phyloP scores from a whole-genome alignment of 352 stramenopile genomes.

The Phytophthora rubi region DNA sequence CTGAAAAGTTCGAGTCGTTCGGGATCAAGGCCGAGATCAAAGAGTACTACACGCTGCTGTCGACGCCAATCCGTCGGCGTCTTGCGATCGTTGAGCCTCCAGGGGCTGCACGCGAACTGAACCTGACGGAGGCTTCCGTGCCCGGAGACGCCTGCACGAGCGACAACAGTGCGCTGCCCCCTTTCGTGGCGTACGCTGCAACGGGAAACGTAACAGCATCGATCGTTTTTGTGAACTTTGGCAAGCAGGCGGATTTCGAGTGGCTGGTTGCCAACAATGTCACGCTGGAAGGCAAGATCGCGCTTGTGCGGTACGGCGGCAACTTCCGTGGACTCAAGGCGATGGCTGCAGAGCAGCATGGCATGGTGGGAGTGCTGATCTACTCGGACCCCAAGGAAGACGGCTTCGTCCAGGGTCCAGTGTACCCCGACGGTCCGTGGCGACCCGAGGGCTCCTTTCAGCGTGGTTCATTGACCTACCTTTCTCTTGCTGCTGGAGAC shows the following conservation, averaged over 20 bases:
- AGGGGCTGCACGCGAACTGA: constrained; percentile 30
- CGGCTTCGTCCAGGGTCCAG: constrained; percentile 57
- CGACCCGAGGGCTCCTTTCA: constrained; percentile 61
- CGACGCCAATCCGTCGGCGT: constrained; percentile 51
- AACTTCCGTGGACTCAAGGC: constrained; percentile 67
- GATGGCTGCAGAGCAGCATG: constrained; percentile 66
- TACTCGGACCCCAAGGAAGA: constrained; percentile 82
- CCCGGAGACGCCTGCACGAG: constrained; percentile 67
- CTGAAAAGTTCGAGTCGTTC: constrained; percentile 31
- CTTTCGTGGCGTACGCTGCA: constrained; percentile 83
- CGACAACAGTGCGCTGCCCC: constrained; percentile 57
- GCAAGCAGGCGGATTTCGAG: constrained; percentile 73
- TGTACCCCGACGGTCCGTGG: constrained; percentile 60
- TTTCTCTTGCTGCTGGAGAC: constrained; percentile 68
- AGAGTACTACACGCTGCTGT: constrained; percentile 76
- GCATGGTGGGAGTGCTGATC: constrained; percentile 67
- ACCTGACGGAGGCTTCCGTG: constrained; percentile 69
- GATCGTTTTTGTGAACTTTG: constrained; percentile 89
- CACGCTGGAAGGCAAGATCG: constrained; percentile 63
- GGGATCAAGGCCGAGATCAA: constrained; percentile 62
- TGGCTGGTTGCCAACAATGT: constrained; percentile 55
- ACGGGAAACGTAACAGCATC: constrained; percentile 66
- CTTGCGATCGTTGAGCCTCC: constrained; percentile 50
- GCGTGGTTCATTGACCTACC: constrained; percentile 73
- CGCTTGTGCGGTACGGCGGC: constrained; percentile 70